phyloP scores from a whole-genome alignment of 2,329 filamentous ascomycete species.

The Xylariaceae sp. region DNA sequence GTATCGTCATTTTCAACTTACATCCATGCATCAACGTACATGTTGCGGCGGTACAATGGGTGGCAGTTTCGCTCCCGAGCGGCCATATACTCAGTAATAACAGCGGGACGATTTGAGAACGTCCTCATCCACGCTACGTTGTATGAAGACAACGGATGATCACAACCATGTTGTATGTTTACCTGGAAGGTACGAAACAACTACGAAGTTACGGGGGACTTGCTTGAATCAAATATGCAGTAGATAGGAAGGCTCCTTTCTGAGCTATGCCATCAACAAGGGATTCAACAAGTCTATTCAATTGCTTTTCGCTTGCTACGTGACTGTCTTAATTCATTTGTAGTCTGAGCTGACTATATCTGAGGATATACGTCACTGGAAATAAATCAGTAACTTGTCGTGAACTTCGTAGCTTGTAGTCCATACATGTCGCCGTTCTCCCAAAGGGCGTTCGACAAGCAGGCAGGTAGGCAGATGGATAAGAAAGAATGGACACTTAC shows the following conservation, averaged over 20 bases:
- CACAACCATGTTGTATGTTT: background rate
- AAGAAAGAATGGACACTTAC: conserved; percentile 37
- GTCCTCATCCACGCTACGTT: conserved; percentile 1
- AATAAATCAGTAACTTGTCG: conserved; percentile 12
- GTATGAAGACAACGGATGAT: conserved; percentile 1
- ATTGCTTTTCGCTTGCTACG: background rate
- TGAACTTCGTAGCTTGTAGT: background rate
- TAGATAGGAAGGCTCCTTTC: conserved; percentile 2
- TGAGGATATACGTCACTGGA: conserved; percentile 29
- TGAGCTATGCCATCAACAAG: conserved; percentile 9
- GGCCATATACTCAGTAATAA: conserved; percentile 3
- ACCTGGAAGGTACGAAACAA: background rate
- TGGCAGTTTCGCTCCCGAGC: conserved; percentile 13
- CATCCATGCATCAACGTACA: conserved; percentile 20
- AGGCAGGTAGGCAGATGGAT: background rate
- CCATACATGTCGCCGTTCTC: background rate
- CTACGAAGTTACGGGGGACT: conserved; percentile 1
- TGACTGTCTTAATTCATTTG: background rate
- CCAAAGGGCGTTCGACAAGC: background rate
- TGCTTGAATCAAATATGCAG: conserved; percentile 9
- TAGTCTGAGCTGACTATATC: conserved; percentile 8
- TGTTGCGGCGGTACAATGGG: conserved; percentile 7
- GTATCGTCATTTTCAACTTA: conserved; percentile 25
- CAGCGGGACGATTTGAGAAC: background rate
- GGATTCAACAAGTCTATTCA: conserved; percentile 7